These are phyloP conservation scores for Candolleomyces efflorescens DNA, from an alignment of 768 basidiomycete genomes.

Conservation along the genomic window DNA sequence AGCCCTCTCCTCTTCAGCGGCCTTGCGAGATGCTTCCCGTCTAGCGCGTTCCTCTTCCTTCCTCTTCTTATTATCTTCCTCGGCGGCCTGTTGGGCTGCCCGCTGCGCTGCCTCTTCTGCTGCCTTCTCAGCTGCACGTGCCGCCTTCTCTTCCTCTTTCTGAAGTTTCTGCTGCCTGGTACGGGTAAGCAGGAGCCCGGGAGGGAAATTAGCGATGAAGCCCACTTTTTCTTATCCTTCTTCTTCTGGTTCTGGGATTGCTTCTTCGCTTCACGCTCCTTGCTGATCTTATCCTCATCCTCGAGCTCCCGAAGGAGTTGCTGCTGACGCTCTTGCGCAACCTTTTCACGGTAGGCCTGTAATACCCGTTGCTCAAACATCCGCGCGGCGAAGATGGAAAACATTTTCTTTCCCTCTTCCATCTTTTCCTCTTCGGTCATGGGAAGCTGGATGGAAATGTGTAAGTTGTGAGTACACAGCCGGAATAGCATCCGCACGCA, in stretches of 20 bases:
- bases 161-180: slow-evolving; percentile 84
- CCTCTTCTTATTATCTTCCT: slow-evolving; percentile 77
- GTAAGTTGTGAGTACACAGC: background rate
- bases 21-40: slow-evolving; percentile 73
- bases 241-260: slow-evolving; percentile 98
- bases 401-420: slow-evolving; percentile 99
- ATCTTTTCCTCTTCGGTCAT: slow-evolving; percentile 98
- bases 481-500: slow-evolving; percentile 12
- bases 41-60: slow-evolving; percentile 83
- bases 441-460: slow-evolving; percentile 5
- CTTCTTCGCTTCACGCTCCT: slow-evolving; percentile 90
- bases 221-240: slow-evolving; percentile 90
- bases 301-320: slow-evolving; percentile 93
- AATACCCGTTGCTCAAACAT: slow-evolving; percentile 99
- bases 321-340: slow-evolving; percentile 92
- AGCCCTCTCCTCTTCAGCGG: slow-evolving; percentile 76
- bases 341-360: slow-evolving; percentile 93
- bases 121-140: slow-evolving; percentile 78
- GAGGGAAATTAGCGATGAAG: slow-evolving; percentile 9
- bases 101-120: slow-evolving; percentile 79
- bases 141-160: slow-evolving; percentile 89
- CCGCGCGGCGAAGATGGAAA: slow-evolving; percentile 97
- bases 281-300: slow-evolving; percentile 84
- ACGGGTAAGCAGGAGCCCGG: slow-evolving; percentile 3
- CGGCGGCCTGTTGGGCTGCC: slow-evolving; percentile 70